phyloP scores from a whole-genome alignment of 2,329 filamentous ascomycete genomes.

The Drechmeria coniospora region DNA sequence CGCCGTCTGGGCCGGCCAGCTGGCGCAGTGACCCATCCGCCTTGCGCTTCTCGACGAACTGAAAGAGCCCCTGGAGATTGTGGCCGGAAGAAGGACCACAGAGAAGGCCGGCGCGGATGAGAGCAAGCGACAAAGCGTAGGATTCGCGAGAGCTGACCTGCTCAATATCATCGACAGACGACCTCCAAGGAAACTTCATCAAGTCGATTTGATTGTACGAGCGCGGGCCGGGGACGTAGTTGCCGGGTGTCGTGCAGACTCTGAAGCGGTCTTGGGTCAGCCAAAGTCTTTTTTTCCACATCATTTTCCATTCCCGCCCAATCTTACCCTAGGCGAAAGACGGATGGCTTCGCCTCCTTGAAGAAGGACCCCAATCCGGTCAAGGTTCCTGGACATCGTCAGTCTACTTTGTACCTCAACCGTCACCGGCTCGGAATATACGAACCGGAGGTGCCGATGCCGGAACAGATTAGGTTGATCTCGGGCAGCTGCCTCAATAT shows the following conservation, averaged over 20 bases:
- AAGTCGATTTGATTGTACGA: slow-evolving; percentile 31
- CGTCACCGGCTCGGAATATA: slow-evolving; percentile 3
- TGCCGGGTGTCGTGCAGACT: slow-evolving; percentile 40
- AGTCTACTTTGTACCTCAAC: not conserved
- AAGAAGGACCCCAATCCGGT: slow-evolving; percentile 35
- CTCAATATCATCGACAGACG: slow-evolving; percentile 38
- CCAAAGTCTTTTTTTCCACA: not conserved
- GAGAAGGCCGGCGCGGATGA: slow-evolving; percentile 41
- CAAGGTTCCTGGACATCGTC: slow-evolving; percentile 12
- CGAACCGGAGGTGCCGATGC: slow-evolving; percentile 40
- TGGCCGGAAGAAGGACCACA: slow-evolving; percentile 47
- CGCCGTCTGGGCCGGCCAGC: slow-evolving; percentile 27
- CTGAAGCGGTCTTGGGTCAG: slow-evolving; percentile 11
- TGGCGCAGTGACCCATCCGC: slow-evolving; percentile 24
- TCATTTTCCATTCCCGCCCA: too few relatives aligned
- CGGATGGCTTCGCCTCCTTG: slow-evolving; percentile 31
- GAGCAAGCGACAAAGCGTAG: slow-evolving; percentile 33
- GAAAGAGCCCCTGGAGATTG: slow-evolving; percentile 35
- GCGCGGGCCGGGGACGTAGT: slow-evolving; percentile 44
- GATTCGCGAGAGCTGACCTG: slow-evolving; percentile 40
- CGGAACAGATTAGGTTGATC: slow-evolving; percentile 38
- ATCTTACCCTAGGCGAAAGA: slow-evolving; percentile 19
- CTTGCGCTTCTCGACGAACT: slow-evolving; percentile 34
- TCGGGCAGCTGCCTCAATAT: slow-evolving; percentile 39
- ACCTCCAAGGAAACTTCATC: slow-evolving; percentile 42